Base-by-base conservation (phyloP, 768 basidiomycete species). In the Rhizopogon salebrosus region DNA sequence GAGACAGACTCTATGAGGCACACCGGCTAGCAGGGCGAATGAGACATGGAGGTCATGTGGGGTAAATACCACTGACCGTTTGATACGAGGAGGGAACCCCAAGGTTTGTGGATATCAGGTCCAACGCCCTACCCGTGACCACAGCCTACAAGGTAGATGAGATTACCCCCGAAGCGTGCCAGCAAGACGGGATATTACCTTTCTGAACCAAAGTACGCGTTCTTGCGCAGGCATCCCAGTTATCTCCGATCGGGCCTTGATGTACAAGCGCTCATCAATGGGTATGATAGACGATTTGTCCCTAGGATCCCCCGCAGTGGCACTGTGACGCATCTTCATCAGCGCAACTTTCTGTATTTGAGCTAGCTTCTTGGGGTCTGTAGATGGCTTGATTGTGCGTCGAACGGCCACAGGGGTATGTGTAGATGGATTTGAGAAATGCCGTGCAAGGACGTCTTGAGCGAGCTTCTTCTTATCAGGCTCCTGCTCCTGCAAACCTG, bases 311-410 rank as follows among this genome's bases (percentile, higher is more conserved):
- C 72, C 80, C 3, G 88, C 80, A 38, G 71, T 59, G 10, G 91
- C 91, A 36, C 72, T 75, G 62, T 87, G 88, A 50, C 84, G 82
- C 77, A 92, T 78, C 62, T 82, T 88, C 78, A 92, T 87, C 5
- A 84, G 62, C 60, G 84, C 80, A 16, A 90, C 62, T 59, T 80
- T 82, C 52, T 76, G 75, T 54, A 75, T 65, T 55, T 82, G 79
- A 1, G 76, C 80, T 20, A 78, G 63, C 57, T 83, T 83, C 50
- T 70, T 73, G 7, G 82, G 76, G 58, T 83, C 78, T 11, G 72
- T 73, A 6, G 79, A 75, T 36, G 64, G 59, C 55, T 73, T 74
- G 34, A 53, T 57, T 24, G 51, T 55, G 48, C 60, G 64, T n/a
- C 59, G 67, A 9, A 56, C 54, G 11, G 59, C 66, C n/a, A 59